Percentiles rank a stretch among this genome's conserved stretches.
These are phyloP conservation scores for Capronia americana DNA, from an alignment of 2,329 filamentous ascomycete genomes.

Conservation along the genomic window DNA sequence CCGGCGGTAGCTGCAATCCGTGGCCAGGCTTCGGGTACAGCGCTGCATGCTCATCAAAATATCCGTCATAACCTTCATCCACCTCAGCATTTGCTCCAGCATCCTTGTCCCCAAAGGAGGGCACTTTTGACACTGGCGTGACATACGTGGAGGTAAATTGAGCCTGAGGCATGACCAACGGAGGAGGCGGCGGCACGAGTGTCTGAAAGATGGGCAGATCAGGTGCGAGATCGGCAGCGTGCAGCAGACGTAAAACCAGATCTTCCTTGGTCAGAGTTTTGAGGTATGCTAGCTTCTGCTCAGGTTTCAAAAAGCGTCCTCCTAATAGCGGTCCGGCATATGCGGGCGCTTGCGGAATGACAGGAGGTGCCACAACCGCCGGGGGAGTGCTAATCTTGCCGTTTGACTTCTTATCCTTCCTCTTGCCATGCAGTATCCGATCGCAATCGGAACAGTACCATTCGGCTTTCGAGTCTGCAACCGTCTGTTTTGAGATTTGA, in stretches of 20 bases:
- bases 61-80: constrained; percentile 52
- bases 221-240: constrained; percentile 39
- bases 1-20: constrained; percentile 63
- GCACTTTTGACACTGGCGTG: constrained; percentile 30
- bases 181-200: constrained; percentile 24
- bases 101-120: constrained; percentile 15
- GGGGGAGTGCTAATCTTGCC: constrained; percentile 11
- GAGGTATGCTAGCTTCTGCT: constrained; percentile 37
- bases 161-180: constrained; percentile 25
- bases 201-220: constrained; percentile 39
- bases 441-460: constrained; percentile 74
- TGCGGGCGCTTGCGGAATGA: constrained; percentile 15
- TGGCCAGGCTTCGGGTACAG: constrained; percentile 67
- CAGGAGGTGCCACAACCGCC: constrained; percentile 9
- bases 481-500: constrained; percentile 71
- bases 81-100: constrained; percentile 34
- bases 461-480: constrained; percentile 69
- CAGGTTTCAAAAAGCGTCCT: constrained; percentile 29
- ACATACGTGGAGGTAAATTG: constrained; percentile 38
- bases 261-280: constrained; percentile 37
- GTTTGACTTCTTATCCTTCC: constrained; percentile 34
- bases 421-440: constrained; percentile 40
- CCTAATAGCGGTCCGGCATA: constrained; percentile 35
- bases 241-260: constrained; percentile 36
- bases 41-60: constrained; percentile 62